Evolutionary conservation across 1,139 yeast genomes (phyloP), one percentile per base, ranked within the genome.

Genomic region (Nakaseomyces kungkrabaensis): DNA sequence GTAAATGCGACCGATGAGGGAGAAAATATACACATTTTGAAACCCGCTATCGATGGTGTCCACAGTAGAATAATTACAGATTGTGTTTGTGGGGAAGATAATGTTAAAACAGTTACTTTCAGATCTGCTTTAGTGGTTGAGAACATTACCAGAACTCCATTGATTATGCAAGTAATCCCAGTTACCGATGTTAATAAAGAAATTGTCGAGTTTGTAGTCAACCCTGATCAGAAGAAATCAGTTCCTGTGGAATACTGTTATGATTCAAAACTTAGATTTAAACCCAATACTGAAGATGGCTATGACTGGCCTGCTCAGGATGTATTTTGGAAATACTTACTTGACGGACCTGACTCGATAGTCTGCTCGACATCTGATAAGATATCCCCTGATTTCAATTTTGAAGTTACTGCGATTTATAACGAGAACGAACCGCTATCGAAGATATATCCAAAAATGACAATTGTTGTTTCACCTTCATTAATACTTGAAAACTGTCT

Each of bases 381-480:
- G 4, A 8, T 9, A 8, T 24, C 5, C 5, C 29, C 43, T 3
- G 78, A 74, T 47, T 85, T 78, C 61, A 83, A 78, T 57, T 84
- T 86, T 67, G 94, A 85, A 59, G 85, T 84, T 0, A 85, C 81
- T 58, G 89, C 94, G 0, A 70, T 73, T 25, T 82, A 70, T 62
- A 81, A 85, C 58, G 64, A 68, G 32, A 72, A 75, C 17, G 92
- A 85, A 54, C 92, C 89, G 0, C 71, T 89, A 41, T 77, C 87
- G 0, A 74, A 75, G 54, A 76, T 85, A 0, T 94, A 88, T 59
- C 98, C 98, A 0, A 95, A 87, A 60, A 77, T 92, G 87, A 78
- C 74, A 9, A 68, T 92, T 40, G 77, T 82, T 1, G 70, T 94
- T 25, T 82, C 95, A 0, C 90, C 98, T 0, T 97, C 98, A 0